Evolutionary conservation across 768 basidiomycete genomes (phyloP), one percentile per base, ranked within the genome.

Genomic region (Russula olivacea): DNA sequence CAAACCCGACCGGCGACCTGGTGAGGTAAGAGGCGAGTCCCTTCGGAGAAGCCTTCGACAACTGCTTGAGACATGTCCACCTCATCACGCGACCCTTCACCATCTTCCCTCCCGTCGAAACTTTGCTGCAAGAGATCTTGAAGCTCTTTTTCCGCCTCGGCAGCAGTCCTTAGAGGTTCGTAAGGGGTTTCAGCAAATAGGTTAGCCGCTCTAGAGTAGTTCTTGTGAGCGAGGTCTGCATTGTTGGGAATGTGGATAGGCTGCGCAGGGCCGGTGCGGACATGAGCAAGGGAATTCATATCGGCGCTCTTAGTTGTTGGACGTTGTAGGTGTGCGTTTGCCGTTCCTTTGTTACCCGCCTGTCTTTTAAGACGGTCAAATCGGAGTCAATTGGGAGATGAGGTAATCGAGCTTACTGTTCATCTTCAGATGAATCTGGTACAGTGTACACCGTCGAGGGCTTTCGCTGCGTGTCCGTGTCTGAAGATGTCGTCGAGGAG

Each of bases 1-100:
- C 95, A 99, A 28, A 74, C 74, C 0, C 93, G 80, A 23, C 93
- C 92, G 53, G 90, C 76, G 10, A 97, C 78, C 69, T 99, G 97
- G 73, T 98, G 95, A 2, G 92, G 89, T 67, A 96, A 77, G 23
- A 98, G 77, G 49, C 70, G 77, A 23, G 93, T 81, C 1, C 82
- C 82, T 1, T 87, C 83, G 4, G 77, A 77, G 72, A 98, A 96
- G 0, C 89, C 94, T 12, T 86, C 80, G 1, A 96, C 91, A 15
- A 79, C 77, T 0, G 87, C 84, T 63, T 92, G 84, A 3, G 80
- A 79, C 73, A 84, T 81, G 62, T 89, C 78, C 45, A 89, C 77
- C 5, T 70, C 71, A 48, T 72, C 66, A 49, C 83, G 82, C 5
- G 77, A 75, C 28, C 80, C 79, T 2, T 66, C 34, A 1, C 76